A percentile compares a stretch with the other conserved stretches of the same genome.
Conservation (phyloP, 2,329 filamentous ascomycete species). For the Dactylellina parvicollis region DNA sequence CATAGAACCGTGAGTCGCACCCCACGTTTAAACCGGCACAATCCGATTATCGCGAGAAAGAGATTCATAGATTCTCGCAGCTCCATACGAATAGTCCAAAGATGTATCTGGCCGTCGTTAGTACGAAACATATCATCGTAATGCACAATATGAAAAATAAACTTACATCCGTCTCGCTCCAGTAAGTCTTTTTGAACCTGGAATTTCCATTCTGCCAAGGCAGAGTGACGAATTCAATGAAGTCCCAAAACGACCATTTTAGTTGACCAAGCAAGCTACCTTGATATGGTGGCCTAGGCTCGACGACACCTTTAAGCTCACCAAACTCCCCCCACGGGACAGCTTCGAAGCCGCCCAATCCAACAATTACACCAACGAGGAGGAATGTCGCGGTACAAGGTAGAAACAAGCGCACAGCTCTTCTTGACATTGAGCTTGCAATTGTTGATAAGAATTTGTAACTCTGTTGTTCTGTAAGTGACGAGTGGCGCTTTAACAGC, state of each 20-base stretch:
- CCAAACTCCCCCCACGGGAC: neutral
- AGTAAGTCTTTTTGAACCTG: neutral
- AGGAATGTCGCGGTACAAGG: slow-evolving; percentile 6
- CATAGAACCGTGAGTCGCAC: slow-evolving; percentile 59
- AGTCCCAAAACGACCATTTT: neutral
- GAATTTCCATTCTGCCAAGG: neutral
- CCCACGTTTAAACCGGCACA: slow-evolving; percentile 60
- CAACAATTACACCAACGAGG: slow-evolving; percentile 4
- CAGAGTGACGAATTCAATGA: neutral
- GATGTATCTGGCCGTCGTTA: slow-evolving; percentile 58
- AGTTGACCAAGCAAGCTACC: slow-evolving; percentile 1
- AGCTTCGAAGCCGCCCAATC: slow-evolving; percentile 10
- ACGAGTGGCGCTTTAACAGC: neutral
- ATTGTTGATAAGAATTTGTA: neutral
- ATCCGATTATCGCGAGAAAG: slow-evolving; percentile 61
- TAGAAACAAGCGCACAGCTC: slow-evolving; percentile 1
- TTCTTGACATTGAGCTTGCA: slow-evolving; percentile 11
- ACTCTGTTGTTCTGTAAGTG: slow-evolving; percentile 4
- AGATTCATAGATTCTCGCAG: slow-evolving; percentile 64
- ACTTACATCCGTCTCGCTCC: slow-evolving; percentile 21
- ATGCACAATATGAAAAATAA: slow-evolving; percentile 58
- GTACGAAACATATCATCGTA: slow-evolving; percentile 52
- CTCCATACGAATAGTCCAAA: slow-evolving; percentile 67
- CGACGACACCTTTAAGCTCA: neutral
- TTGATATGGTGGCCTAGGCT: neutral